Conservation (phyloP, 129 eudicot species). For the Solidago caesia region DNA sequence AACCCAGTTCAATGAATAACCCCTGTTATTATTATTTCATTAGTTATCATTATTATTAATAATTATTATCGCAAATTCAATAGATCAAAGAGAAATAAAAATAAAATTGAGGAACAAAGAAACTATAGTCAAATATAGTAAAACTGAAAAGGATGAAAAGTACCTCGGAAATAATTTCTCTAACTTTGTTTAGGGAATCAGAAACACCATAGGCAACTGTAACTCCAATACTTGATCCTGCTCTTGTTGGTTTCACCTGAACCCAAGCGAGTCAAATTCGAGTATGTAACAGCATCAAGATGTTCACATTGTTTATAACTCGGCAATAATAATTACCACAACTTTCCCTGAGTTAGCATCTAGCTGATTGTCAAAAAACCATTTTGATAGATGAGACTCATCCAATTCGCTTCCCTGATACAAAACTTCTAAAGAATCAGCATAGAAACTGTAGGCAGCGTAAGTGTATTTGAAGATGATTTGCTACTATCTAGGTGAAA, state of each 20-base stretch:
- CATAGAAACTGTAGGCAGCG: not conserved
- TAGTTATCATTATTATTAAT: slow-evolving; percentile 7
- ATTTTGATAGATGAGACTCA: slow-evolving; percentile 51
- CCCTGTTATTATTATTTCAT: too few species aligned
- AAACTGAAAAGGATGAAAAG: slow-evolving; percentile 6
- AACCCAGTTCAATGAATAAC: too few species aligned
- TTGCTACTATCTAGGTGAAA: too few species aligned
- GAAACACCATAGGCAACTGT: slow-evolving; percentile 86
- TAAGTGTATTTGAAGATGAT: not conserved
- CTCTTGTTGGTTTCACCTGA: slow-evolving; percentile 95
- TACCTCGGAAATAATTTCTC: slow-evolving; percentile 70
- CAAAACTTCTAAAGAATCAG: slow-evolving; percentile 3
- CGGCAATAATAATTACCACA: slow-evolving; percentile 51
- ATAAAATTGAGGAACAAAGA: not conserved
- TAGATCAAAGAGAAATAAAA: not conserved
- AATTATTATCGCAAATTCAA: not conserved
- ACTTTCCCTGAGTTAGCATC: slow-evolving; percentile 75
- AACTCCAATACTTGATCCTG: slow-evolving; percentile 96
- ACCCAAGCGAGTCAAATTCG: slow-evolving; percentile 16
- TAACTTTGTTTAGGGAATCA: slow-evolving; percentile 68
- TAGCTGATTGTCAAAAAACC: slow-evolving; percentile 67
- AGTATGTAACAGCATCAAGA: slow-evolving; percentile 22
- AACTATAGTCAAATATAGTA: slow-evolving; percentile 4
- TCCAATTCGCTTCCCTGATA: slow-evolving; percentile 62
- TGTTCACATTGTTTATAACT: not conserved